These are phyloP conservation scores for Holtermannia corniformis DNA, from an alignment of 768 basidiomycete genomes.

Conservation along the genomic window DNA sequence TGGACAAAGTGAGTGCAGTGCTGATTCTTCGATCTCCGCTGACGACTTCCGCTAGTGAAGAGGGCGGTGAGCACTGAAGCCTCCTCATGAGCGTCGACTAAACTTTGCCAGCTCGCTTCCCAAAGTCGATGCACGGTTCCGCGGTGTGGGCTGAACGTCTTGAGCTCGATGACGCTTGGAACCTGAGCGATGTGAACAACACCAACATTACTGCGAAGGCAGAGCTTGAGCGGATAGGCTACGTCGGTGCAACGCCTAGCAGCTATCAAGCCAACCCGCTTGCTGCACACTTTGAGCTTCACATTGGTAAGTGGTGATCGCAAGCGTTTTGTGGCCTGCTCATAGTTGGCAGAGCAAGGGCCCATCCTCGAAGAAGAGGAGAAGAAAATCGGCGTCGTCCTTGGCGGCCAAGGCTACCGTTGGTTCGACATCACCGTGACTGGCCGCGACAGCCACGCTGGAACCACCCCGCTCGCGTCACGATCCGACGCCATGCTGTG, in stretches of 20 bases:
- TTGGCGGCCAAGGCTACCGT: constrained; percentile 6
- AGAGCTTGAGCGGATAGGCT: constrained; percentile 8
- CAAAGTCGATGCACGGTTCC: constrained; percentile 2
- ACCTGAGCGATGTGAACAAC: not conserved
- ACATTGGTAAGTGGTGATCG: constrained; percentile 4
- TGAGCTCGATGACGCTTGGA: not conserved
- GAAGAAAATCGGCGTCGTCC: constrained; percentile 3
- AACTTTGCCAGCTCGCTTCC: constrained; percentile 13
- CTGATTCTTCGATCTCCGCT: not conserved
- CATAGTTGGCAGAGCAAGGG: constrained; percentile 5
- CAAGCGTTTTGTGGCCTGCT: too few species aligned
- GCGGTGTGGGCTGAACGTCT: constrained; percentile 3
- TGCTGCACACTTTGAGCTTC: constrained; percentile 12
- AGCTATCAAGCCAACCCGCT: not conserved
- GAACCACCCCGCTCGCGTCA: constrained; percentile 5
- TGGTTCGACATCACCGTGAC: constrained; percentile 5
- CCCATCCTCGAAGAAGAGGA: constrained; percentile 4
- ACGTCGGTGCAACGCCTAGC: constrained; percentile 3
- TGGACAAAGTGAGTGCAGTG: constrained; percentile 9
- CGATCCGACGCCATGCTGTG: constrained; percentile 1
- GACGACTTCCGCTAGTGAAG: constrained; percentile 3
- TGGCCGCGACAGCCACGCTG: constrained; percentile 9
- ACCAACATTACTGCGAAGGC: constrained; percentile 1
- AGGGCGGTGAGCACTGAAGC: too few species aligned
- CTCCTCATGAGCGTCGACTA: too few species aligned